Evolutionary conservation across 352 stramenopile species (phyloP).

Genomic region (Aphanomyces astaci): DNA sequence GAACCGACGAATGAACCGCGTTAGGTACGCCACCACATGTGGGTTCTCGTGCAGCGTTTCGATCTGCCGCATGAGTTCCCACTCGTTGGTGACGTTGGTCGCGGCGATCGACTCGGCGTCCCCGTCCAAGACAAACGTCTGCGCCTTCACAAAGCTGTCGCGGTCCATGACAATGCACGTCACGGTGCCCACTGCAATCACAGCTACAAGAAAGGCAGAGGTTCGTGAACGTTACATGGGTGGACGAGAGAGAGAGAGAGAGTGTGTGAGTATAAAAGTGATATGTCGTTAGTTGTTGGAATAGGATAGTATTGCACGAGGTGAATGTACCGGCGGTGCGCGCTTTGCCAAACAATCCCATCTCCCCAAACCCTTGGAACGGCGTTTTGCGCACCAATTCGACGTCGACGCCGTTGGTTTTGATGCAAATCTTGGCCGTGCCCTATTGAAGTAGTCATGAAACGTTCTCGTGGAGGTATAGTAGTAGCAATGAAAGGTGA

Average conservation of each 20-base stretch:
- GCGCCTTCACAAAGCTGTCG: conserved; percentile 20
- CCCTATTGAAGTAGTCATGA: not conserved
- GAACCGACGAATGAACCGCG: conserved; percentile 71
- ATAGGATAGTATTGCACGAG: too few relatives aligned
- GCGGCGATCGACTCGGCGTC: conserved; percentile 51
- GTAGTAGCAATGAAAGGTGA: too few relatives aligned
- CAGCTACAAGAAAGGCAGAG: too few relatives aligned
- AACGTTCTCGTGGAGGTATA: too few relatives aligned
- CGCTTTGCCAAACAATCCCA: conserved; percentile 57
- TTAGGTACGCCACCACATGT: conserved; percentile 50
- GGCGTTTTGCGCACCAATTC: conserved; percentile 39
- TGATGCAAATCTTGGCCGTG: conserved; percentile 12
- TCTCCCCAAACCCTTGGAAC: conserved; percentile 71
- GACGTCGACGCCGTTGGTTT: conserved; percentile 9
- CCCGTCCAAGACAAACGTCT: conserved; percentile 29
- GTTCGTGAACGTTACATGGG: too few relatives aligned
- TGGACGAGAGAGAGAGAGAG: too few relatives aligned
- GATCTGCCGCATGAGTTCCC: conserved; percentile 35
- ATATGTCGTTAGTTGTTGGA: too few relatives aligned
- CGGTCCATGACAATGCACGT: conserved; percentile 20
- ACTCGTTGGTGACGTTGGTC: conserved; percentile 62
- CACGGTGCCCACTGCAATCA: conserved; percentile 4
- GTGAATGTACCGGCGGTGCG: conserved; percentile 41
- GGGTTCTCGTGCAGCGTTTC: conserved; percentile 58
- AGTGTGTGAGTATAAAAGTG: too few relatives aligned